phyloP scores from a whole-genome alignment of 495 filamentous ascomycete species.

The Cercophora samala region DNA sequence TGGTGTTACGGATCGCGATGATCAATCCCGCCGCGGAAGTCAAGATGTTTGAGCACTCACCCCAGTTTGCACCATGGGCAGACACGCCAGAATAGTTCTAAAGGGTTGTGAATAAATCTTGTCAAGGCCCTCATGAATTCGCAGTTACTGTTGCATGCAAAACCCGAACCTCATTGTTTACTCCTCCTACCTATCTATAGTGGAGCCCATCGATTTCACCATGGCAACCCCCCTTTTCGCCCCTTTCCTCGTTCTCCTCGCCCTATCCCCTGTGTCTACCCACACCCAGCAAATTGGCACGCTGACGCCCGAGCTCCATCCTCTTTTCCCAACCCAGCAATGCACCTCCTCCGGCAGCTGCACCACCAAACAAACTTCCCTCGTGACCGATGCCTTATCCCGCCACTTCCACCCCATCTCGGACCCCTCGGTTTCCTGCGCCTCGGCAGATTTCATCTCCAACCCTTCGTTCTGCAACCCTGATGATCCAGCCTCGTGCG shows the following conservation, averaged over 20 bases:
- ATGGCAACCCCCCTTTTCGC: neutral
- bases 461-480: constrained; percentile 45
- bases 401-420: constrained; percentile 47
- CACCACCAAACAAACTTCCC: constrained; percentile 36
- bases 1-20: neutral
- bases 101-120: no score
- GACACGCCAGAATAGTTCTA: neutral
- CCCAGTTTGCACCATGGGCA: neutral
- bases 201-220: neutral
- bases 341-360: constrained; percentile 52
- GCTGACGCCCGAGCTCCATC: constrained; percentile 48
- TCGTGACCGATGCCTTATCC: constrained; percentile 50
- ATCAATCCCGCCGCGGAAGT: neutral
- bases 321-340: constrained; percentile 45
- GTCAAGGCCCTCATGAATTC: neutral
- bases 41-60: neutral
- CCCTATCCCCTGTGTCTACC: neutral
- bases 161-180: neutral
- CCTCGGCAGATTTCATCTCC: constrained; percentile 40
- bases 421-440: constrained; percentile 35
- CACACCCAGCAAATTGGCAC: constrained; percentile 28
- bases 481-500: constrained; percentile 45
- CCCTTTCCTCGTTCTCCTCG: neutral
- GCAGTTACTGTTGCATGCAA: neutral
- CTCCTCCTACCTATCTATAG: no score